Evolutionary conservation across 1,284 basidiomycete species (phyloP).

Genomic region (Naganishia sp.): DNA sequence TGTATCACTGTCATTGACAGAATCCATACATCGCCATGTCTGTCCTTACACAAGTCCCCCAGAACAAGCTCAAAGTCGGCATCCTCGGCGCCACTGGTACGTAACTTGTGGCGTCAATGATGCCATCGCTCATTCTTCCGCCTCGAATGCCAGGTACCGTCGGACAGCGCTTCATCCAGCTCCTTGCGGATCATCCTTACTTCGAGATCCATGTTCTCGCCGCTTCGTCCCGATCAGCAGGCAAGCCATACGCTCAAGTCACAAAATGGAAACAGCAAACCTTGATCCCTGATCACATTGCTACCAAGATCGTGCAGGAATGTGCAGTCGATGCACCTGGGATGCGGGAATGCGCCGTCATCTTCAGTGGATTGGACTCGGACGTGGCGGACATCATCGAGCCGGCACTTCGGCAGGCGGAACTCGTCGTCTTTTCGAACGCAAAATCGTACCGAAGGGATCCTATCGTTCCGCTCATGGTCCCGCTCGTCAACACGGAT

Average conservation of each 20-base stretch:
- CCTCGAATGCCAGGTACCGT: conserved; percentile 62
- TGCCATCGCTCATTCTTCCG: background rate
- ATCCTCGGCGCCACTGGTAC: conserved; percentile 90
- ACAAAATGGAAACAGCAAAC: conserved; percentile 88
- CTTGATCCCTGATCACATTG: conserved; percentile 70
- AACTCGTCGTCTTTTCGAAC: conserved; percentile 94
- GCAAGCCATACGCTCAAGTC: conserved; percentile 75
- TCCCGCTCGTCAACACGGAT: conserved; percentile 89
- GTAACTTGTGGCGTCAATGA: conserved; percentile 9
- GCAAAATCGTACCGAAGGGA: conserved; percentile 96
- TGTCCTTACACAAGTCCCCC: conserved; percentile 22
- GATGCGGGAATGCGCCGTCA: conserved; percentile 79
- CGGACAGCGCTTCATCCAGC: conserved; percentile 87
- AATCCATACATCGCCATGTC: conserved; percentile 29
- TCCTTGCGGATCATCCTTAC: conserved; percentile 86
- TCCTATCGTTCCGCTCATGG: conserved; percentile 92
- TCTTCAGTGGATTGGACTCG: conserved; percentile 93
- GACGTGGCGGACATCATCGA: conserved; percentile 96
- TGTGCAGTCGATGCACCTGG: conserved; percentile 68
- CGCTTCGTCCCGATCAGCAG: conserved; percentile 84
- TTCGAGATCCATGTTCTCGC: conserved; percentile 85
- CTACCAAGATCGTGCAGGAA: conserved; percentile 71
- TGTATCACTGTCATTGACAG: background rate
- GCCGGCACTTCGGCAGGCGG: conserved; percentile 78
- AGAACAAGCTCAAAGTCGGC: conserved; percentile 72